Base-by-base conservation (phyloP, 148 eudicot species). In the Cornus suecica region DNA sequence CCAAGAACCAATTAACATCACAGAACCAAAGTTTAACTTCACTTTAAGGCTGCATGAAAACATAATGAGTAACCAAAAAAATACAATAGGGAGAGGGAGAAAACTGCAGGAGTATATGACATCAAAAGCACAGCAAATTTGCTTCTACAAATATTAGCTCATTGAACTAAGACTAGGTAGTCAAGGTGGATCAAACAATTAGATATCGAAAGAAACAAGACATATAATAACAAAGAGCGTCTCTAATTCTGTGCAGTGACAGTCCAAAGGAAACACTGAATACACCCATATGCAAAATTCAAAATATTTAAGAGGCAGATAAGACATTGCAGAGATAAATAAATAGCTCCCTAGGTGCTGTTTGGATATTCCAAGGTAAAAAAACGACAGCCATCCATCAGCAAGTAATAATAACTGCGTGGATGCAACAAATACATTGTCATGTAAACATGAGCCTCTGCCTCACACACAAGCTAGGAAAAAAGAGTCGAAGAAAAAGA, bases 41-140 rank as follows among this genome's bases (percentile, higher is more conserved):
- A 58, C 25, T 22, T 58, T 25, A 58, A 58, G 62, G n/a, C 25
- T 16, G 15, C 18, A 13, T 37, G 15, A 48, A 16, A 48, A 48
- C 54, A 48, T 58, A 13, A 58, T 58, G 29, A 30, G 51, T 11
- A 72, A 16, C 20, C 29, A 56, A 72, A 3, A 72, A 31, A 56
- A 8, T 48, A 27, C n/a, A 72, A 30, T 45, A 58, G 22, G 66
- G 34, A 58, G 74, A 72, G 45, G 22, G 66, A 64, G 66, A n/a
- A 22, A 31, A 72, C 45, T 58, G 51, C 66, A 62, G 32, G n/a
- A 37, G 24, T 9, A 64, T 62, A 37, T 23, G 56, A 60, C 37
- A 15, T 23, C 16, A 25, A 11, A 24, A 28, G 28, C 42, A 22
- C 10, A n/a, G 15, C 30, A 32, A 71, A 71, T 22, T 2, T 25